A percentile compares a stretch with the other conserved stretches of the same genome.
Conservation (phyloP, 2,329 filamentous ascomycete genomes). For the Thyridium curvatum region DNA sequence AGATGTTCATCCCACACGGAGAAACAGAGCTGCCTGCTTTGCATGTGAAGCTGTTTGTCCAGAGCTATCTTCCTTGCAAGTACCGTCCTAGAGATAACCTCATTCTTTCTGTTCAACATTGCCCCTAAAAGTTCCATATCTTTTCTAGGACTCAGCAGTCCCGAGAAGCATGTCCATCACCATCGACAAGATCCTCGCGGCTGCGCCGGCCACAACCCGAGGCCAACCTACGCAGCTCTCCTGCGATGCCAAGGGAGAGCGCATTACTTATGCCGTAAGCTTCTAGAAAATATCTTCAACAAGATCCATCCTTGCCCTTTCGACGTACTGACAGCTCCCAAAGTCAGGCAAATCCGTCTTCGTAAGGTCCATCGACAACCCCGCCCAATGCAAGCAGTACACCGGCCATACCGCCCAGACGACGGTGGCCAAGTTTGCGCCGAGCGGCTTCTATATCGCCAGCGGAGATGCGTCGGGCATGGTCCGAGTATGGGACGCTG, state of each 20-base stretch:
- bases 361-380: conserved; percentile 88
- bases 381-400: conserved; percentile 80
- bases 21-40: too few species aligned
- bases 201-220: conserved; percentile 74
- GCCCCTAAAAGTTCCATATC: too few species aligned
- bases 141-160: background rate
- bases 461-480: conserved; percentile 81
- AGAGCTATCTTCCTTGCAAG: too few species aligned
- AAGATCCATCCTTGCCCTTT: too few species aligned
- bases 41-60: too few species aligned
- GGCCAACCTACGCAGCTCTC: conserved; percentile 88
- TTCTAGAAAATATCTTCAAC: conserved; percentile 1
- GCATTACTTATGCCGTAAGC: conserved; percentile 85
- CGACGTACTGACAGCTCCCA: background rate
- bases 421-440: conserved; percentile 88
- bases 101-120: too few species aligned
- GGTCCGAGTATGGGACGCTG: conserved; percentile 89
- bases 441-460: conserved; percentile 90
- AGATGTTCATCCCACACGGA: background rate
- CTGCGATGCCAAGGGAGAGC: conserved; percentile 80
- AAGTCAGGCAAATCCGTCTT: conserved; percentile 96
- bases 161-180: conserved; percentile 41
- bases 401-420: conserved; percentile 83
- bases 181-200: conserved; percentile 70
- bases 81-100: too few species aligned